phyloP scores from a whole-genome alignment of 2,329 filamentous ascomycete species.

The Aspergillus sp. region DNA sequence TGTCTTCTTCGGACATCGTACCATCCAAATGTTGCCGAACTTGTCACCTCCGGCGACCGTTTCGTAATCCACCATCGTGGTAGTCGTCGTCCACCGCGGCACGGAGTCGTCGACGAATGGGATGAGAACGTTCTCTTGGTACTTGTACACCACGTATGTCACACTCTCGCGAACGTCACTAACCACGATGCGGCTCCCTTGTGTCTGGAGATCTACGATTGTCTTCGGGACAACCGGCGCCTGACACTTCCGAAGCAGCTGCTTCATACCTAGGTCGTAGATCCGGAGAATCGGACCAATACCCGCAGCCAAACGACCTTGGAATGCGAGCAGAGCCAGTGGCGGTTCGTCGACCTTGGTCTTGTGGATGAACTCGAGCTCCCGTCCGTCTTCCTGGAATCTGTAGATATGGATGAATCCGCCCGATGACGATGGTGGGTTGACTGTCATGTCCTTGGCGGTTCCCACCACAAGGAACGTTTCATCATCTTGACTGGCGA shows the following conservation, averaged over 20 bases:
- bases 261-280: conserved; percentile 88
- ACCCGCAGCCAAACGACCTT: conserved; percentile 80
- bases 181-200: conserved; percentile 83
- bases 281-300: conserved; percentile 73
- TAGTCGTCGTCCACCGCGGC: conserved; percentile 81
- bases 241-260: conserved; percentile 86
- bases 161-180: conserved; percentile 90
- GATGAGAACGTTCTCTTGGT: conserved; percentile 81
- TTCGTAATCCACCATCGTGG: conserved; percentile 95
- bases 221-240: conserved; percentile 68
- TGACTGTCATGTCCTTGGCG: conserved; percentile 77
- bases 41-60: conserved; percentile 92
- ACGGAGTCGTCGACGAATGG: conserved; percentile 88
- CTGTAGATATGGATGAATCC: conserved; percentile 91
- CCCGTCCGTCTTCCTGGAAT: conserved; percentile 75
- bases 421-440: conserved; percentile 63
- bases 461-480: conserved; percentile 90
- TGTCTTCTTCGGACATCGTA: conserved; percentile 76
- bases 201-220: conserved; percentile 82
- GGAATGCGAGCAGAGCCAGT: conserved; percentile 83
- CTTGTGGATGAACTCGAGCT: conserved; percentile 92
- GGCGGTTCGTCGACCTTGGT: conserved; percentile 86
- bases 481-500: conserved; percentile 81
- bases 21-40: conserved; percentile 91
- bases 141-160: conserved; percentile 89